phyloP scores from a whole-genome alignment of 495 filamentous ascomycete species.

The Glonium stellatum region DNA sequence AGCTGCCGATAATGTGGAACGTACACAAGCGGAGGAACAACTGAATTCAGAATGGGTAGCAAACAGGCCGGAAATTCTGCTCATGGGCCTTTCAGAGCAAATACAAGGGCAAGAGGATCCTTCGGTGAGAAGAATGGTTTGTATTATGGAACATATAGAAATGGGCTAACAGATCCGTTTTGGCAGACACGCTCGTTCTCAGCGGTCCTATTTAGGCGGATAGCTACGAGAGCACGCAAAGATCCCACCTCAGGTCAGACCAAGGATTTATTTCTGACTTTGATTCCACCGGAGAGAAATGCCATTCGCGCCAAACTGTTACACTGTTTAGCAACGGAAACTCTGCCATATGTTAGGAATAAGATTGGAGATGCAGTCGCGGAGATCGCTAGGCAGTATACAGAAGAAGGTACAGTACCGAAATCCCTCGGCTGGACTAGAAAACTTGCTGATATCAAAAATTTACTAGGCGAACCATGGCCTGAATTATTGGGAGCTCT shows the following conservation, averaged over 20 bases:
- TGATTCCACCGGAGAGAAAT: conserved; percentile 60
- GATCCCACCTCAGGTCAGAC: conserved; percentile 58
- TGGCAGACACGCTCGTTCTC: conserved; percentile 78
- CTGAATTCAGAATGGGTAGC: conserved; percentile 83
- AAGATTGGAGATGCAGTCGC: conserved; percentile 96
- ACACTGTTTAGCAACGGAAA: conserved; percentile 63
- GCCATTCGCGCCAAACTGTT: conserved; percentile 78
- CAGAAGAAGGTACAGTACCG: conserved; percentile 62
- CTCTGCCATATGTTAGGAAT: conserved; percentile 65
- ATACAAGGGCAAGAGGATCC: conserved; percentile 64
- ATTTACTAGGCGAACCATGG: conserved; percentile 68
- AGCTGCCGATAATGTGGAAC: conserved; percentile 80
- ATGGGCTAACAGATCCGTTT: not conserved
- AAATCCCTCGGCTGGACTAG: not conserved
- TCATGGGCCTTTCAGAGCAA: conserved; percentile 93
- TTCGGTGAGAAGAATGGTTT: conserved; percentile 12
- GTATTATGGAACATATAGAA: not conserved
- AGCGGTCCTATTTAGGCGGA: conserved; percentile 89
- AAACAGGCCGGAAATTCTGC: conserved; percentile 69
- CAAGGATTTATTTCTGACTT: conserved; percentile 73
- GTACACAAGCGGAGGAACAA: conserved; percentile 80
- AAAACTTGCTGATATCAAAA: conserved; percentile 4
- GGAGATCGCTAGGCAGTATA: conserved; percentile 89
- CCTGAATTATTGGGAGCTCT: conserved; percentile 79
- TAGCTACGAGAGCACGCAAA: conserved; percentile 81